Conservation (phyloP, 1,284 basidiomycete genomes). For the Malassezia psittaci region DNA sequence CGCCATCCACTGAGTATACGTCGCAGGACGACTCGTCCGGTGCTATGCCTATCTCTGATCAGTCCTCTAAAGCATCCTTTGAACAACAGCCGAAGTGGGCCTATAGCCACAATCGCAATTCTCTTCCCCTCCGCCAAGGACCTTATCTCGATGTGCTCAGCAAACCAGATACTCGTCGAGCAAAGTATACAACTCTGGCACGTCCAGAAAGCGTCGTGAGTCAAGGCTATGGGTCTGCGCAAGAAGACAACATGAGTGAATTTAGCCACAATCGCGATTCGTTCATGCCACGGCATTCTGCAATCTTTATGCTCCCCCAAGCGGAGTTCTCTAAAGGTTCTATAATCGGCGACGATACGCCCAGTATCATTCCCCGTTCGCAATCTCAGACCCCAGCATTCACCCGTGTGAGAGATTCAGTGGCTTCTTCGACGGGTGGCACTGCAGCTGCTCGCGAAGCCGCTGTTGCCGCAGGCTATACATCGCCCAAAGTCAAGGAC, state of each 20-base stretch:
- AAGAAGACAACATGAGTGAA: neutral
- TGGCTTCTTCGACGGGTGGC: neutral
- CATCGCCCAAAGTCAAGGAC: neutral
- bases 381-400: neutral
- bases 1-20: too few species aligned
- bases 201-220: neutral
- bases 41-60: neutral
- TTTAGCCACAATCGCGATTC: neutral
- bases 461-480: neutral
- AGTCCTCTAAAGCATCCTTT: neutral
- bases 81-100: neutral
- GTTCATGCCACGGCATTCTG: neutral
- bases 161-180: neutral
- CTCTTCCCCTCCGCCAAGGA: slow-evolving; percentile 1
- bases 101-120: neutral
- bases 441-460: neutral
- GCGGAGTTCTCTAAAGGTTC: neutral
- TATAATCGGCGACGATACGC: neutral
- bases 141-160: neutral
- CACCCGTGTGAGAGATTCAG: neutral
- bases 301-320: neutral
- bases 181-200: neutral
- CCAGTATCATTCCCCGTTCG: neutral
- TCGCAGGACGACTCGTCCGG: too few species aligned
- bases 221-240: neutral